These are phyloP conservation scores for Tetracladium maxilliforme DNA, from an alignment of 2,329 filamentous ascomycete genomes.

Conservation along the genomic window DNA sequence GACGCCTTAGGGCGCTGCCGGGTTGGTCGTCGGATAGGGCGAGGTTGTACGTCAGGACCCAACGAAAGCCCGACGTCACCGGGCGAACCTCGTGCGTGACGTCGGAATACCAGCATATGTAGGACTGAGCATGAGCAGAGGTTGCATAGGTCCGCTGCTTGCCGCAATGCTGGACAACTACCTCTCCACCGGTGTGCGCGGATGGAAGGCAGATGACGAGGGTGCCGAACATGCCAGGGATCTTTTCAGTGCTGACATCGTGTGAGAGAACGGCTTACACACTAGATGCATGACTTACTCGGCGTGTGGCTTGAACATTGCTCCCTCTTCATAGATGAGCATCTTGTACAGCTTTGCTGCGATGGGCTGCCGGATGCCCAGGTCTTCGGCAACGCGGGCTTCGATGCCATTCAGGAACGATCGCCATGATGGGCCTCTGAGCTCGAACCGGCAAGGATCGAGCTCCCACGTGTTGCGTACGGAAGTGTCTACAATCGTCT, in stretches of 20 bases:
- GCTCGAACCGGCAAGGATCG: constrained; percentile 19
- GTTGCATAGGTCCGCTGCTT: constrained; percentile 16
- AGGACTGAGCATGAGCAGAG: constrained; percentile 3
- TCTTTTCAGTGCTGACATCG: constrained; percentile 21
- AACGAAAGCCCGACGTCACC: constrained; percentile 29
- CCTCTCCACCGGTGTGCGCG: constrained; percentile 27
- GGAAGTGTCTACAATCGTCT: constrained; percentile 22
- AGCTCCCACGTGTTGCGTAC: constrained; percentile 28
- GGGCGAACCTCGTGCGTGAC: constrained; percentile 33
- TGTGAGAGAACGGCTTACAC: neutral
- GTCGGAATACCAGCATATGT: constrained; percentile 29
- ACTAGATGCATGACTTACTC: constrained; percentile 12
- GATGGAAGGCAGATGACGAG: constrained; percentile 32
- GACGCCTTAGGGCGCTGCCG: no score
- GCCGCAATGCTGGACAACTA: constrained; percentile 22
- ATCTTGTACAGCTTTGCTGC: constrained; percentile 27
- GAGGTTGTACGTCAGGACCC: constrained; percentile 38
- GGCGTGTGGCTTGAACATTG: constrained; percentile 29
- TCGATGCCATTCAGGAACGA: constrained; percentile 12
- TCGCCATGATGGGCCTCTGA: constrained; percentile 19
- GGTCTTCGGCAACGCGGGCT: constrained; percentile 8
- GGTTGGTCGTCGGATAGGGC: no score
- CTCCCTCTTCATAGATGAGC: constrained; percentile 31
- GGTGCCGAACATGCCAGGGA: constrained; percentile 31
- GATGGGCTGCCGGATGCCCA: constrained; percentile 17